Conservation (phyloP, 768 basidiomycete species). For the Coprinopsis sp. region DNA sequence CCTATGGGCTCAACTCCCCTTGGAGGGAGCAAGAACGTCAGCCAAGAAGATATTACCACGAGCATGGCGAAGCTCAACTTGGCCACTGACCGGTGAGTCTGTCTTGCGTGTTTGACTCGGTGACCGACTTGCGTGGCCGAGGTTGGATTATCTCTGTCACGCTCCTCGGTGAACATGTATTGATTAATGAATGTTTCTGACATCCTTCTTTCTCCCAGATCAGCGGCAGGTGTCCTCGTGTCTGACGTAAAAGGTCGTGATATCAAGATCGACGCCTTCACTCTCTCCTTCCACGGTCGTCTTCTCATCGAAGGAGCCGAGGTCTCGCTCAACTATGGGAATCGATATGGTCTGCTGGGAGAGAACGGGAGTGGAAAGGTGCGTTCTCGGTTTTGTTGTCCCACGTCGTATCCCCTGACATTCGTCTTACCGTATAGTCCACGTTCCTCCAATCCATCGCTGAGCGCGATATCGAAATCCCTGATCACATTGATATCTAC, state of each 20-base stretch:
- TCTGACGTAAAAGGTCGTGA: slow-evolving; percentile 92
- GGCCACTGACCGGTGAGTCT: slow-evolving; percentile 79
- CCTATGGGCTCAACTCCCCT: slow-evolving; percentile 73
- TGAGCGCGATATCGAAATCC: slow-evolving; percentile 92
- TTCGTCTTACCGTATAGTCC: slow-evolving; percentile 46
- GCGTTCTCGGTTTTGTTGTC: slow-evolving; percentile 13
- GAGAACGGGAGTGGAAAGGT: slow-evolving; percentile 94
- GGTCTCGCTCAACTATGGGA: slow-evolving; percentile 82
- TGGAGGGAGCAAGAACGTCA: slow-evolving; percentile 81
- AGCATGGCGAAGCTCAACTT: slow-evolving; percentile 87
- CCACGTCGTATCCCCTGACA: slow-evolving; percentile 3
- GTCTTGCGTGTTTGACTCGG: neutral
- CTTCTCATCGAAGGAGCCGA: slow-evolving; percentile 65
- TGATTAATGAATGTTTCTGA: neutral
- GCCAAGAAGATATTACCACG: slow-evolving; percentile 72
- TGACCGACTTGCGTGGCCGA: too few species aligned
- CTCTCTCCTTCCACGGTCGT: slow-evolving; percentile 95
- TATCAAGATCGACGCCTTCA: slow-evolving; percentile 95
- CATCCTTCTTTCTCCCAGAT: slow-evolving; percentile 44
- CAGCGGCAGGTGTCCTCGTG: slow-evolving; percentile 86
- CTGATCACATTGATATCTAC: slow-evolving; percentile 95
- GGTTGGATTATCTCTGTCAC: too few species aligned
- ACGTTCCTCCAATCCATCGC: slow-evolving; percentile 95
- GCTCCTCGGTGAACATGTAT: slow-evolving; percentile 1
- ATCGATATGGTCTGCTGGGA: slow-evolving; percentile 91